A percentile compares a stretch with the other conserved stretches of the same genome.
phyloP scores from a whole-genome alignment of 2,329 filamentous ascomycete genomes.

The Aspergillaceae sp. region DNA sequence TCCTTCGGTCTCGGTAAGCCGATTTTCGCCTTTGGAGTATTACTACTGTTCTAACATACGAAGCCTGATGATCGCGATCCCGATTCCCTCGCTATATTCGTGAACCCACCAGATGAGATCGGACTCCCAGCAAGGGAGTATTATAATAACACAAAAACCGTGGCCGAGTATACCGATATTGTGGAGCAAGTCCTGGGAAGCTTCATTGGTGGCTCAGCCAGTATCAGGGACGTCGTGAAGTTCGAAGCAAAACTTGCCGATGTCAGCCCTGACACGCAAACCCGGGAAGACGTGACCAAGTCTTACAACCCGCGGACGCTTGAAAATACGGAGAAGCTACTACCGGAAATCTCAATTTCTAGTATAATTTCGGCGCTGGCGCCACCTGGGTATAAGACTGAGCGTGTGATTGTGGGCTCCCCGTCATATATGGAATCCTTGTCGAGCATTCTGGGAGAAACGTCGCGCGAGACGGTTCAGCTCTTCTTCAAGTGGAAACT shows the following conservation, averaged over 20 bases:
- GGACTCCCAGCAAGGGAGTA: conserved; percentile 56
- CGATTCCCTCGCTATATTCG: conserved; percentile 44
- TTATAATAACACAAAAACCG: conserved; percentile 48
- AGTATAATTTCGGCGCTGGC: conserved; percentile 46
- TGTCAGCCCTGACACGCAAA: conserved; percentile 50
- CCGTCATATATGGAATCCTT: conserved; percentile 54
- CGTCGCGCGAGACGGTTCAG: conserved; percentile 48
- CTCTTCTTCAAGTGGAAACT: conserved; percentile 59
- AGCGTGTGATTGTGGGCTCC: conserved; percentile 51
- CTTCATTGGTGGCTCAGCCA: conserved; percentile 27
- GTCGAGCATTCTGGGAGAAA: conserved; percentile 47
- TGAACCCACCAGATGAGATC: conserved; percentile 38
- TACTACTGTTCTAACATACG: not conserved
- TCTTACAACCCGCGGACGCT: conserved; percentile 58
- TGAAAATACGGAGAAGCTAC: conserved; percentile 46
- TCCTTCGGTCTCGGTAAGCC: conserved; percentile 25
- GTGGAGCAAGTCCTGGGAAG: conserved; percentile 35
- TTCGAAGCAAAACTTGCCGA: conserved; percentile 55
- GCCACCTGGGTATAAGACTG: conserved; percentile 42
- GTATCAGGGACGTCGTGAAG: conserved; percentile 40
- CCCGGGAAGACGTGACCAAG: conserved; percentile 55
- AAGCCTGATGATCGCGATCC: conserved; percentile 48
- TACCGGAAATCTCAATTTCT: conserved; percentile 49
- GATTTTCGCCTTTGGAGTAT: not conserved
- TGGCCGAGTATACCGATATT: conserved; percentile 44